Conservation (phyloP, 179 eudicot species). For the Silene coronaria region DNA sequence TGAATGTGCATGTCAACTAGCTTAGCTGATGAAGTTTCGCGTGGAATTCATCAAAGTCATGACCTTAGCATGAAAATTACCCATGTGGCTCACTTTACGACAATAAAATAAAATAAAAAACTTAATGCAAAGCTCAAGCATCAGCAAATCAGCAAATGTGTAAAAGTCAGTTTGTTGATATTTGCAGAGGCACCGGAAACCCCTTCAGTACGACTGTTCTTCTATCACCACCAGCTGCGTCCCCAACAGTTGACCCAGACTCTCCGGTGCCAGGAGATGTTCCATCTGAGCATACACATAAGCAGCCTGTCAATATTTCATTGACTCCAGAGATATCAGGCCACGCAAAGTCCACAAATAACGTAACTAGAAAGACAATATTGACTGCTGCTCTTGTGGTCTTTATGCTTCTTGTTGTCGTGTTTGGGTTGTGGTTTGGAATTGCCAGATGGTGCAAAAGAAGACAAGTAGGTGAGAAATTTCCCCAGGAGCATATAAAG, state of each 20-base stretch:
- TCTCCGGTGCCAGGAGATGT: constrained; percentile 36
- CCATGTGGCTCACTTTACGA: too few species aligned
- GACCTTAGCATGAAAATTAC: too few species aligned
- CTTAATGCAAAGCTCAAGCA: background rate
- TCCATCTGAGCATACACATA: constrained; percentile 23
- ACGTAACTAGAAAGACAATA: constrained; percentile 28
- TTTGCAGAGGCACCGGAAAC: constrained; percentile 56
- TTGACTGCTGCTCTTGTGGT: constrained; percentile 47
- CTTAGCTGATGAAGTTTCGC: too few species aligned
- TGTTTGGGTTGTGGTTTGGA: constrained; percentile 46
- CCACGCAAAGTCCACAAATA: constrained; percentile 24
- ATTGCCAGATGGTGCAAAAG: constrained; percentile 37
- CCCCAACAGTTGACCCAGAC: constrained; percentile 40
- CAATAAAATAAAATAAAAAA: too few species aligned
- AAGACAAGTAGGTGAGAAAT: constrained; percentile 25
- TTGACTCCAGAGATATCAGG: constrained; percentile 30
- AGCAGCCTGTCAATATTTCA: constrained; percentile 29
- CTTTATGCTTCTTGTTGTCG: constrained; percentile 40
- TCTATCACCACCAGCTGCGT: constrained; percentile 50
- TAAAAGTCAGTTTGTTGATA: constrained; percentile 12
- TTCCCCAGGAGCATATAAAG: constrained; percentile 21
- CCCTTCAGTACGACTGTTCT: constrained; percentile 59
- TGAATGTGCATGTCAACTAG: background rate
- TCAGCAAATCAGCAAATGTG: background rate
- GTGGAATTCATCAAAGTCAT: too few species aligned